Base-by-base conservation (phyloP, 805 yeast species). In the Barnettozyma californica region DNA sequence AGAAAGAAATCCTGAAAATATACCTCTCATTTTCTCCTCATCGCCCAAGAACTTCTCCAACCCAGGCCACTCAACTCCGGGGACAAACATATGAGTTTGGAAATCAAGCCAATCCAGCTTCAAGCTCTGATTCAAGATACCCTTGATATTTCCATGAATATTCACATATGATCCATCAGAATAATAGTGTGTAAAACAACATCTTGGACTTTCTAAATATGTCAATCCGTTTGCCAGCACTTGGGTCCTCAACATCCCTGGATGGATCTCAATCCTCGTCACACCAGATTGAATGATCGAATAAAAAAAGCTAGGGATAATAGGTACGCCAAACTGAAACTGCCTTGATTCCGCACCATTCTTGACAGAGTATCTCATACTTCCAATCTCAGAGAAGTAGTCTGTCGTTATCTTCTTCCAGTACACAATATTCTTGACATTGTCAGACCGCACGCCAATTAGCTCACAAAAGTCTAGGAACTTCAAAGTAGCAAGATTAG, bases 71-170 rank as follows among this genome's bases (percentile, higher is more conserved):
- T 69, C 69, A 51, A 77, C 54, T 52, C 71, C 70, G 48, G 83
- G 74, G 46, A 70, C 60, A 63, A 74, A 66, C 55, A 73, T 70
- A 47, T 70, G 72, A 5, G 76, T 64, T 23, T 75, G 76, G 52
- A 84, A 68, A 58, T 87, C 95, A 39, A 84, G 62, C 80, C 86
- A 84, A 54, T 87, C 95, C 26, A 89, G 76, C 53, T 78, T 75
- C 51, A 87, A 68, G 45, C 74, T 76, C 29, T 83, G 70, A 59
- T 80, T 83, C 67, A 88, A 76, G 7, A 80, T 69, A 9, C 86
- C 78, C 53, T 80, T 80, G 38, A 83, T 65, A 18, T 77, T 78
- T 0, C 92, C 87, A 49, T 72, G 70, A 43, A 83, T 76, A 9
- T 78, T 74, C 9, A 86, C 80, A 55, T 75, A 75, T 3, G 91